These are phyloP conservation scores for Neofusicoccum ribis DNA, from an alignment of 2,329 filamentous ascomycete genomes.

Conservation along the genomic window DNA sequence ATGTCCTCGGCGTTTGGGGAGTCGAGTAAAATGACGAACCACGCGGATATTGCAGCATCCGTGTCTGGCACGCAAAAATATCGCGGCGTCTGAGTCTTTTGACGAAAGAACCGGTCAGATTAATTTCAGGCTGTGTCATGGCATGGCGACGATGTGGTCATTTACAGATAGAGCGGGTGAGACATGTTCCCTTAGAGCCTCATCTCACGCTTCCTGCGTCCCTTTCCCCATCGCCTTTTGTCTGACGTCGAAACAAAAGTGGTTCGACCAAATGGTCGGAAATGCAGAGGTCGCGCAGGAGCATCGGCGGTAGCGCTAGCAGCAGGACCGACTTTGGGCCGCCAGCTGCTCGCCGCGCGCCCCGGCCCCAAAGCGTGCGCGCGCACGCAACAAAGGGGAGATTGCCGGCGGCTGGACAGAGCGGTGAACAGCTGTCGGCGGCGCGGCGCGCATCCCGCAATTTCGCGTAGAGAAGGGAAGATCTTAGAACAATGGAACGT, in stretches of 20 bases:
- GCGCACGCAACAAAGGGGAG: too few relatives aligned
- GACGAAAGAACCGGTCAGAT: neutral
- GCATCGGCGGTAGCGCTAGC: too few relatives aligned
- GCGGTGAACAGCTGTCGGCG: neutral
- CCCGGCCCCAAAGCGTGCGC: too few relatives aligned
- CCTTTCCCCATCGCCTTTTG: too few relatives aligned
- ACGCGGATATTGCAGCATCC: neutral
- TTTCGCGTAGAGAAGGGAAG: neutral
- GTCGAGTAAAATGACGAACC: slow-evolving; percentile 26
- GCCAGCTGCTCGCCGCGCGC: neutral
- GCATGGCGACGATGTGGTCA: neutral
- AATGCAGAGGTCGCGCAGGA: neutral
- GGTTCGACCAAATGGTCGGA: neutral
- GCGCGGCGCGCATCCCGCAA: neutral
- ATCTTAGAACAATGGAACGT: too few relatives aligned
- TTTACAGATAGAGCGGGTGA: neutral
- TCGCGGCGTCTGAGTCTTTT: neutral
- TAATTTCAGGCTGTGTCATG: neutral
- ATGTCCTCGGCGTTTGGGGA: slow-evolving; percentile 49
- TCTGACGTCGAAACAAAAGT: too few relatives aligned
- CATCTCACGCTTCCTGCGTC: too few relatives aligned
- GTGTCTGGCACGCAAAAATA: neutral
- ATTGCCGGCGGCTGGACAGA: too few relatives aligned
- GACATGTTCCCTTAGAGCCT: neutral
- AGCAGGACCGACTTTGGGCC: slow-evolving; percentile 11